phyloP scores from a whole-genome alignment of 371 early-diverging fungal species.

The Actinomucor elegans region DNA sequence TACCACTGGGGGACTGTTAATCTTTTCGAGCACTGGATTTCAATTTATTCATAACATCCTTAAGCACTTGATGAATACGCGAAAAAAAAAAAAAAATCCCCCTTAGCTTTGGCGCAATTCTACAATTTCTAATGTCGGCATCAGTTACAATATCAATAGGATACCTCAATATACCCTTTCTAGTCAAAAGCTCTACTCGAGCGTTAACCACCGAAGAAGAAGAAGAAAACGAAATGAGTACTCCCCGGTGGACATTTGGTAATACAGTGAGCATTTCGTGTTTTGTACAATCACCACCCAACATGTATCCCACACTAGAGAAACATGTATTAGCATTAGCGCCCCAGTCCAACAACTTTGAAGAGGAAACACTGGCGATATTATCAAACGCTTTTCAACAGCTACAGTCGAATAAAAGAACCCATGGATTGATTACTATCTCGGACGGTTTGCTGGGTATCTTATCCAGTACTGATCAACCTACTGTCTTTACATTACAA shows the following conservation, averaged over 20 bases:
- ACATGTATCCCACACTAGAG: constrained; percentile 47
- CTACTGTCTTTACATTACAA: constrained; percentile 12
- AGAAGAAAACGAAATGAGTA: not conserved
- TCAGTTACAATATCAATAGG: constrained; percentile 27
- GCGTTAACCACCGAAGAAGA: constrained; percentile 9
- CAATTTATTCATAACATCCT: too few species aligned
- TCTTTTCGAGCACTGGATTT: too few species aligned
- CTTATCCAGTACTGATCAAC: constrained; percentile 10
- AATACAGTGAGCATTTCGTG: constrained; percentile 24
- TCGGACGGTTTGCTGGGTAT: constrained; percentile 13
- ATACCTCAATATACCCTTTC: constrained; percentile 27
- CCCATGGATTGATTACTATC: constrained; percentile 17
- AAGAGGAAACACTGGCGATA: constrained; percentile 17
- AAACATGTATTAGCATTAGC: constrained; percentile 28
- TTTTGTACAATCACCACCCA: constrained; percentile 46
- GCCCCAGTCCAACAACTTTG: constrained; percentile 13
- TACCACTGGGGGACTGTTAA: too few species aligned
- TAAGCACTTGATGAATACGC: too few species aligned
- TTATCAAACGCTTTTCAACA: constrained; percentile 15
- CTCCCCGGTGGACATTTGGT: constrained; percentile 16
- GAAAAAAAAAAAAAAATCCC: too few species aligned
- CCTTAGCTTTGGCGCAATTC: too few species aligned
- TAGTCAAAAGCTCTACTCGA: constrained; percentile 16
- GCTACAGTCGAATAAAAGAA: not conserved
- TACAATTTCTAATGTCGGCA: not conserved